Conservation (phyloP, 139 green algal species). For the Volvox reticuliferus region DNA sequence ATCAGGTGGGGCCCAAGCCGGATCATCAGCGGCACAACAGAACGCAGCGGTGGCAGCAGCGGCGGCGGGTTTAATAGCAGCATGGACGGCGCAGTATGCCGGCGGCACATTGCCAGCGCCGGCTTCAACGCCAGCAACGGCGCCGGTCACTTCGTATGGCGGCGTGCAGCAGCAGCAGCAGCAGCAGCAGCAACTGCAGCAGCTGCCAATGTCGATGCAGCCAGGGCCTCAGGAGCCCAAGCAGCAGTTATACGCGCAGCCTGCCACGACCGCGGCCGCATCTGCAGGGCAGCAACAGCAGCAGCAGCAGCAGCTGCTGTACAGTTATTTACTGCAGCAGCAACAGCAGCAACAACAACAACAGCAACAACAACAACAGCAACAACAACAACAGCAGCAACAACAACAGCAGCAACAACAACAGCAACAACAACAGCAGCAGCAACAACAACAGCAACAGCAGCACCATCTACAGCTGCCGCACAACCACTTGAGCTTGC, state of each 20-base stretch:
- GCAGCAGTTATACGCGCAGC: neutral
- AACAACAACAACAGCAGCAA: neutral
- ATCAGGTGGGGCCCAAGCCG: neutral
- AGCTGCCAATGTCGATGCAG: neutral
- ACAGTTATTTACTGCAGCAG: neutral
- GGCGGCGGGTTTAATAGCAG: neutral
- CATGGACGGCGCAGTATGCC: constrained; percentile 1
- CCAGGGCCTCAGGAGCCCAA: neutral
- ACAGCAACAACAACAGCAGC: neutral
- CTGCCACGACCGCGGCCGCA: neutral
- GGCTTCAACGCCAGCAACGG: neutral
- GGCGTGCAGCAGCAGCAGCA: neutral
- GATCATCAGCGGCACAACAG: neutral
- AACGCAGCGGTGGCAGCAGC: neutral
- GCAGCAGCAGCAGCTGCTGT: constrained; percentile 28
- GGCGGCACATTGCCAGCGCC: neutral
- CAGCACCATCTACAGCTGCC: neutral
- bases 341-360: constrained; percentile 9
- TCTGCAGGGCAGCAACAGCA: neutral
- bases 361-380: neutral
- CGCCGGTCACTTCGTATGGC: neutral
- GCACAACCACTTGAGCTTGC: neutral
- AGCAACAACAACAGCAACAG: constrained; percentile 7
- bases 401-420: neutral
- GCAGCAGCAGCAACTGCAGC: neutral